Conservation (phyloP, 2,329 filamentous ascomycete genomes). For the Phialemonium atrogriseum region DNA sequence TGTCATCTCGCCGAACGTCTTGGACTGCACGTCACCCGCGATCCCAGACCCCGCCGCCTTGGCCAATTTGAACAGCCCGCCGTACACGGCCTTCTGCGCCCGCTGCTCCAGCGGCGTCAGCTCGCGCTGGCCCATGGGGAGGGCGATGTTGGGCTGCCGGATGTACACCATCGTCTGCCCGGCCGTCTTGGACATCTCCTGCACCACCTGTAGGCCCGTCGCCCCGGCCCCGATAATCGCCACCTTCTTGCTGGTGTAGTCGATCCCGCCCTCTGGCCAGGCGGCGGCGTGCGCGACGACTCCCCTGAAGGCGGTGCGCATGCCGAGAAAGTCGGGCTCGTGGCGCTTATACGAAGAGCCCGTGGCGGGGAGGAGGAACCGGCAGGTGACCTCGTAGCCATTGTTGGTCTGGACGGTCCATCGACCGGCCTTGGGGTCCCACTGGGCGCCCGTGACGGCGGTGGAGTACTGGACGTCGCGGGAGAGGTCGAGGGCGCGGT, state of each 20-base stretch:
- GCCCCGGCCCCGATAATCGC: slow-evolving; percentile 13
- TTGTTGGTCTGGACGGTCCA: slow-evolving; percentile 37
- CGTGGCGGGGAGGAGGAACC: slow-evolving; percentile 35
- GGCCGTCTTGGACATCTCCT: slow-evolving; percentile 24
- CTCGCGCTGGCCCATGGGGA: slow-evolving; percentile 46
- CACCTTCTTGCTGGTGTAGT: slow-evolving; percentile 10
- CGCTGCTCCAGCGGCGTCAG: slow-evolving; percentile 38
- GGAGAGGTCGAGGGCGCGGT: slow-evolving; percentile 30
- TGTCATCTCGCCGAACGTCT: slow-evolving; percentile 30
- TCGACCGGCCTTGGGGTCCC: slow-evolving; percentile 21
- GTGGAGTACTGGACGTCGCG: slow-evolving; percentile 36
- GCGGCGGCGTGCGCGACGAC: slow-evolving; percentile 9
- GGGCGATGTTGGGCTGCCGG: slow-evolving; percentile 47
- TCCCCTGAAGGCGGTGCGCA: slow-evolving; percentile 7
- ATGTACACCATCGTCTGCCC: slow-evolving; percentile 38
- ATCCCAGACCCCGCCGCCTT: slow-evolving; percentile 42
- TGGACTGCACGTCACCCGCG: slow-evolving; percentile 35
- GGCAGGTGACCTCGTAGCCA: slow-evolving; percentile 27
- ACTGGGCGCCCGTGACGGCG: slow-evolving; percentile 31
- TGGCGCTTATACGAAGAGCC: slow-evolving; percentile 37
- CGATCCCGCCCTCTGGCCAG: slow-evolving; percentile 7
- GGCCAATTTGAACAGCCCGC: slow-evolving; percentile 32
- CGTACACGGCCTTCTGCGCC: slow-evolving; percentile 24
- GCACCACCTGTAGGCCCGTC: slow-evolving; percentile 12
- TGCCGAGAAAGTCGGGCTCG: slow-evolving; percentile 24